phyloP scores from a whole-genome alignment of 2,329 filamentous ascomycete genomes.

The Curvularia verruculosa region DNA sequence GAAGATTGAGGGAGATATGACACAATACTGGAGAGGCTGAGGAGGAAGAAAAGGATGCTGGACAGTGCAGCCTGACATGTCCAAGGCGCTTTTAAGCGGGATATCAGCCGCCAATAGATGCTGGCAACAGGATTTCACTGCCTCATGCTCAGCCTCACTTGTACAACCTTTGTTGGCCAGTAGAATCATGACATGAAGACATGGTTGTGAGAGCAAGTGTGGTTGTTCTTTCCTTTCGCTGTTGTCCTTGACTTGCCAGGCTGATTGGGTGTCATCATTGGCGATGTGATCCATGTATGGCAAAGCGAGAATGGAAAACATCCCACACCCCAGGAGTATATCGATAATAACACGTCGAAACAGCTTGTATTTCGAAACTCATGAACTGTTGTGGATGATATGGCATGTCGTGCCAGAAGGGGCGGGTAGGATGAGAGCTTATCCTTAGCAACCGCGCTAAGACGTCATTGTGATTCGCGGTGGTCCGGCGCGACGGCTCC shows the following conservation, averaged over 20 bases:
- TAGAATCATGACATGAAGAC: not conserved
- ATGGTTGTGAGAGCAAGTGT: not conserved
- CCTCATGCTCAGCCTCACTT: not conserved
- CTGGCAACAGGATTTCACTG: not conserved
- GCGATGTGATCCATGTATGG: not conserved
- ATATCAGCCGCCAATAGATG: not conserved
- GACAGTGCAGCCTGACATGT: not conserved
- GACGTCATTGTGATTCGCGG: constrained; percentile 17
- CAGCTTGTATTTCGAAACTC: not conserved
- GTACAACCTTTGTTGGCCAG: not conserved
- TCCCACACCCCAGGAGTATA: too few species aligned
- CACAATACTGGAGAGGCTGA: not conserved
- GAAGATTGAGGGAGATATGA: not conserved
- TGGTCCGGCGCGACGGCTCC: constrained; percentile 10
- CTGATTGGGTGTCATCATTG: not conserved
- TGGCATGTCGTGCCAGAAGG: not conserved
- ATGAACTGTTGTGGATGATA: not conserved
- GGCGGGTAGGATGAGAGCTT: not conserved
- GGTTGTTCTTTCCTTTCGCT: not conserved
- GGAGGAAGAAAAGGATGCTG: not conserved
- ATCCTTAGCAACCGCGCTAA: not conserved
- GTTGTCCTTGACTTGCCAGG: not conserved
- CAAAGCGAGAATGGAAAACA: too few species aligned
- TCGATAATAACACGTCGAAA: not conserved
- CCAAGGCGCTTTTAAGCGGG: not conserved